Evolutionary conservation across 768 basidiomycete species (phyloP), one percentile per base, ranked within the genome.

Genomic region (Termitomyces sp.): DNA sequence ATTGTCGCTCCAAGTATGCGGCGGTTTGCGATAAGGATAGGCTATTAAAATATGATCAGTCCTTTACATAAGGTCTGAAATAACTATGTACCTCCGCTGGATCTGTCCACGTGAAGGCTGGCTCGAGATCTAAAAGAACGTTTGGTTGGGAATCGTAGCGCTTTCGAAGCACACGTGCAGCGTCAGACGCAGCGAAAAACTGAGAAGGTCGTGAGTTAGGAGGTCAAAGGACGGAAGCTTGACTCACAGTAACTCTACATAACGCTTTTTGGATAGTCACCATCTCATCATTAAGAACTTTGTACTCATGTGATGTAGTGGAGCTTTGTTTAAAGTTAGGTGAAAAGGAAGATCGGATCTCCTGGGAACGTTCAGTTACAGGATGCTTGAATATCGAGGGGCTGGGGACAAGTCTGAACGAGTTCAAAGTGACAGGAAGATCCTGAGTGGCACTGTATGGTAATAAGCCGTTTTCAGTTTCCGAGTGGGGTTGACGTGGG

Each of bases 71-170:
- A 8, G 11, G 43, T 42, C 37, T 20, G 5, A 9, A 59, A 52
- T 55, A 31, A 29, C 46, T 68, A 42, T 42, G 40, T 42, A 82
- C 83, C 71, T 81, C 77, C 36, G 81, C 84, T 50, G 82, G 79
- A 68, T 86, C 84, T 32, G 69, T 70, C 84, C 84, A 86, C 45
- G 61, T 59, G 66, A 77, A 84, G 6, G 76, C 71, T 48, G 66
- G 70, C 56, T 83, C 82, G 36, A 78, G 55, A 6, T 67, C 60
- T 31, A 63, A 65, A 20, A 76, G 58, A 64, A 73, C 70, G 6
- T 67, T 67, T 0, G 72, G 63, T 4, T 57, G 57, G 47, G 57
- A 49, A 56, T 79, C 76, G 60, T 82, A 82, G 49, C 78, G 79
- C 34, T 64, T 63, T 55, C 79, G 74, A 52, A 79, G 76, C 11